These are phyloP conservation scores for Fusarium sp. DNA, from an alignment of 2,329 filamentous ascomycete genomes.

Conservation along the genomic window DNA sequence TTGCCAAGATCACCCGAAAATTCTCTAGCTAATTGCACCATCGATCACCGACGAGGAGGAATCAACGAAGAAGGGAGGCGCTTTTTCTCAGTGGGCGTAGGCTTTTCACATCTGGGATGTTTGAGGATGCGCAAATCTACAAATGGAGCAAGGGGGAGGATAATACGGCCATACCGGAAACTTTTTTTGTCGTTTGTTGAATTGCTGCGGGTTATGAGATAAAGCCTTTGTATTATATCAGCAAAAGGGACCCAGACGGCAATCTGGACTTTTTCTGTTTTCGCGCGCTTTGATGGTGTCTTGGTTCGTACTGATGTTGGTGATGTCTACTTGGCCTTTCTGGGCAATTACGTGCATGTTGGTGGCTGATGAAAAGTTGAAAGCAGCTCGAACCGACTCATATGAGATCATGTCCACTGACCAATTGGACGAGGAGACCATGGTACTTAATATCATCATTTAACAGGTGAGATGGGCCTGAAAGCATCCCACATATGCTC, in stretches of 20 bases:
- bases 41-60: constrained; percentile 13
- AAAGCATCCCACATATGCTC: neutral
- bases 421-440: neutral
- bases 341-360: neutral
- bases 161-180: constrained; percentile 43
- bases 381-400: neutral
- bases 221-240: constrained; percentile 49
- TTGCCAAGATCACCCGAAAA: constrained; percentile 93
- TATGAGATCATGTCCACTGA: neutral
- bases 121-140: constrained; percentile 40
- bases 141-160: constrained; percentile 7
- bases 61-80: constrained; percentile 10
- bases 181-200: constrained; percentile 42
- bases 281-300: constrained; percentile 16
- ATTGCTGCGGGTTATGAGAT: constrained; percentile 43
- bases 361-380: neutral
- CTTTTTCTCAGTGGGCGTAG: constrained; percentile 40
- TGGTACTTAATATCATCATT: too few relatives aligned
- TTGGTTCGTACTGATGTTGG: neutral
- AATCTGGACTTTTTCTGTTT: constrained; percentile 41
- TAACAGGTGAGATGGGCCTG: neutral
- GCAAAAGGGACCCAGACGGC: constrained; percentile 43
- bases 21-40: constrained; percentile 72
- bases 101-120: constrained; percentile 35
- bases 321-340: neutral